Evolutionary conservation across 1,284 basidiomycete species (phyloP), one percentile per base, ranked within the genome.

Genomic region (Porodaedalea pini): DNA sequence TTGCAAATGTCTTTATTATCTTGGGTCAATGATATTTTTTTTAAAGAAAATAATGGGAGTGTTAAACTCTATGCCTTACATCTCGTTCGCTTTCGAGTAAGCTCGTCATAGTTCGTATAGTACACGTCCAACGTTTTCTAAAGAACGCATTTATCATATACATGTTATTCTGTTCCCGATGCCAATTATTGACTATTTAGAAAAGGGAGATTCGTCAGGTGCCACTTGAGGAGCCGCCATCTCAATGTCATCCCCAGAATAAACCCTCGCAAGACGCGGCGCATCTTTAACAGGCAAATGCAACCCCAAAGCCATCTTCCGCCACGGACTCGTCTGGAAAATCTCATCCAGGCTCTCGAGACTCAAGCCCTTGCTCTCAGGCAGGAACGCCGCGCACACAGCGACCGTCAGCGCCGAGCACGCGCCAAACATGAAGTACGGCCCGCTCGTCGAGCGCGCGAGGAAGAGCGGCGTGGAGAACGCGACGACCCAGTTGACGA

Each of bases 391-490:
- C 32, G 71, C 59, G 59, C 75, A 78, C 11, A 75, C 69, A 23
- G 73, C 15, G 17, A 73, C 72, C 23, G 73, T 72, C 48, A 77
- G 56, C 47, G 71, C 68, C 32, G 71, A 64, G 52, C 71, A 74
- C 23, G 64, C 64, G 37, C 75, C 73, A 52, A 79, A 81, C 56
- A 79, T 66, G 64, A 80, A 80, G 64, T 81, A 81, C 0, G 78
- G 75, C 2, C 75, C 77, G 0, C 69, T 78, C 4, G 70, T 69
- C 3, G 73, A 77, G 34, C 67, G 63, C 2, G 71, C 68, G 39
- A 81, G 72, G 68, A 80, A 80, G 13, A 77, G 66, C 7, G 78
- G 77, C 2, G 77, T 76, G 6, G 77, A 71, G 62, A 76, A 70
- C 5, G 78, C 76, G 47, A 80, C 73, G 36, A 69, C 59, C 61